A percentile compares a stretch with the other conserved stretches of the same genome.
Evolutionary conservation across 441 rosid species (phyloP).

Genomic region (Eutrema salsugineum): DNA sequence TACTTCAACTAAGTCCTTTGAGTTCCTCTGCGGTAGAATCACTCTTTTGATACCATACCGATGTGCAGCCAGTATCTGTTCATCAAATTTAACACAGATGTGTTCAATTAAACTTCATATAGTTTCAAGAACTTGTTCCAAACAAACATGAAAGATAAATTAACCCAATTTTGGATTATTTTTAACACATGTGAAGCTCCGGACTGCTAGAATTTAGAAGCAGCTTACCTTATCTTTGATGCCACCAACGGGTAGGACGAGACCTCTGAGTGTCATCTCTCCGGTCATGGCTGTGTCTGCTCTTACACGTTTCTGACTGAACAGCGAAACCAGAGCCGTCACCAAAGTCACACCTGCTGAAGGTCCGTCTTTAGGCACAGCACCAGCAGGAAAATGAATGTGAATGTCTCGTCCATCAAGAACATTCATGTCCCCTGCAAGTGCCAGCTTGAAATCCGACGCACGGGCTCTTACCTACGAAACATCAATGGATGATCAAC

Average conservation of each 20-base stretch:
- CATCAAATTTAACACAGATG: not conserved
- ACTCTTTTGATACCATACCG: constrained; percentile 90
- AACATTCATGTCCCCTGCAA: constrained; percentile 57
- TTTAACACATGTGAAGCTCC: not conserved
- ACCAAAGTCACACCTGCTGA: constrained; percentile 99
- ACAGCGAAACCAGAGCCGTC: constrained; percentile 88
- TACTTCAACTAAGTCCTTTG: constrained; percentile 94
- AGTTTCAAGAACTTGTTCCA: not conserved
- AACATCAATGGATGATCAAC: constrained; percentile 16
- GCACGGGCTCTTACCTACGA: constrained; percentile 90
- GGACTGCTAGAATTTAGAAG: constrained; percentile 7
- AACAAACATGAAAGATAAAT: not conserved
- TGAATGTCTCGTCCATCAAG: constrained; percentile 92
- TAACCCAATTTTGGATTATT: not conserved
- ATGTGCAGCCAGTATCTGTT: constrained; percentile 95
- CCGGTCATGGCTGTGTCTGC: constrained; percentile 99
- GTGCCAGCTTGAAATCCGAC: constrained; percentile 63
- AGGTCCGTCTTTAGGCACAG: constrained; percentile 97
- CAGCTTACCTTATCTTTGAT: constrained; percentile 85
- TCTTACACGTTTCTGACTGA: constrained; percentile 81
- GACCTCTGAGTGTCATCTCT: constrained; percentile 98
- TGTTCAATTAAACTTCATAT: not conserved
- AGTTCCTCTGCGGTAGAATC: constrained; percentile 88
- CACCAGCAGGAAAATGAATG: constrained; percentile 99
- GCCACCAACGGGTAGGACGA: constrained; percentile 98